Evolutionary conservation across 1,284 basidiomycete species (phyloP).

Genomic region (Polyporus tsugae): DNA sequence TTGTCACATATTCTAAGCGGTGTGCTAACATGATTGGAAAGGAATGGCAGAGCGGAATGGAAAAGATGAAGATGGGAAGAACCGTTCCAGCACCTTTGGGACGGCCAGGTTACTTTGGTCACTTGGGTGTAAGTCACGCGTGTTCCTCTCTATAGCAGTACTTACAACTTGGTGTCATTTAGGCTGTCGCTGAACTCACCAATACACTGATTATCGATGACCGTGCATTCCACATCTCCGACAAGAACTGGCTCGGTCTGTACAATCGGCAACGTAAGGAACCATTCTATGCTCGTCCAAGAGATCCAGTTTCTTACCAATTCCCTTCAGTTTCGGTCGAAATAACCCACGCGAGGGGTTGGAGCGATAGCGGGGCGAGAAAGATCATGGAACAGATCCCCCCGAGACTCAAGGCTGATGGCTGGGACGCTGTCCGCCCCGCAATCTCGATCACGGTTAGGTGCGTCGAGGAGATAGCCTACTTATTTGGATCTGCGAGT

Average conservation of each 20-base stretch:
- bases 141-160: not conserved
- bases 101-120: constrained; percentile 6
- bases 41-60: constrained; percentile 8
- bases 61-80: constrained; percentile 8
- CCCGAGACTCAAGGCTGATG: constrained; percentile 43
- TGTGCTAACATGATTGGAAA: not conserved
- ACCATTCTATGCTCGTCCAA: not conserved
- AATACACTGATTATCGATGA: constrained; percentile 46
- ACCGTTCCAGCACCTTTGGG: not conserved
- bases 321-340: constrained; percentile 41
- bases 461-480: constrained; percentile 35
- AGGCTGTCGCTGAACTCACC: constrained; percentile 40
- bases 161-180: not conserved
- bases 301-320: not conserved
- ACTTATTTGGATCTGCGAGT: not conserved
- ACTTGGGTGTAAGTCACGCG: constrained; percentile 8
- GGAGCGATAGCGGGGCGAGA: constrained; percentile 42
- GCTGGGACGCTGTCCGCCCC: constrained; percentile 48
- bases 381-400: constrained; percentile 44
- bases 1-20: not conserved
- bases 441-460: constrained; percentile 50
- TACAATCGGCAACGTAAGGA: constrained; percentile 47
- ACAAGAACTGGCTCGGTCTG: constrained; percentile 34
- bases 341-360: constrained; percentile 39
- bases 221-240: constrained; percentile 44